Evolutionary conservation across 768 basidiomycete species (phyloP), one percentile per base, ranked within the genome.

Genomic region (Cyclocybe aegerita): DNA sequence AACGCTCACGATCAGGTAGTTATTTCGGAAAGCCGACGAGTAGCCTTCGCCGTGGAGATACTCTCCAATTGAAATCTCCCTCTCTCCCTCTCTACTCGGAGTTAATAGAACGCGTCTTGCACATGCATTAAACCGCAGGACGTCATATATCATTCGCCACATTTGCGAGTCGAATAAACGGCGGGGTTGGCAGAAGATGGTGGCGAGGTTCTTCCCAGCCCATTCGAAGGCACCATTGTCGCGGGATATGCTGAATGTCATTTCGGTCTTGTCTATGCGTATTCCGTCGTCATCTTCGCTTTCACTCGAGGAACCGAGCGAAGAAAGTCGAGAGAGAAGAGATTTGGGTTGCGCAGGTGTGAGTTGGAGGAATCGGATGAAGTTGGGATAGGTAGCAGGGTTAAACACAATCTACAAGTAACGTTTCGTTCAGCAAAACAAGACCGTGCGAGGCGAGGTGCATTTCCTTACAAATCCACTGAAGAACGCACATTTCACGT

Each of bases 181-280:
- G 39, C 66, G 68, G 3, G 76, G 70, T 64, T 89, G 88, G 59
- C 84, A 85, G 63, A 91, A 91, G 0, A 91, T 71, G 0, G 81
- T 78, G 7, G 71, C 60, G 0, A 81, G 70, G 41, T 79, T 82
- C 56, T 80, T 78, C 30, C 88, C 87, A 2, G 88, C 86, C 87
- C 90, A 91, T 64, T 91, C 88, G 57, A 88, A 88, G 1, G 59
- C 64, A 0, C 88, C 90, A 15, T 63, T 51, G 63, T 90, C 86
- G 42, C 88, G 75, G 3, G 88, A 86, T 35, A 93, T 80, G 56
- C 81, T 80, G 66, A 91, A 90, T 0, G 88, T 85, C 88, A 90
- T 91, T 48, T 83, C 80, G 0, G 87, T 88, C 3, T 77, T 74
- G 37, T 81, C 57, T 30, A 83, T 74, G 4, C 67, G 68, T 36